Conservation (phyloP, 208 protist species). For the Lotmaria passim region DNA sequence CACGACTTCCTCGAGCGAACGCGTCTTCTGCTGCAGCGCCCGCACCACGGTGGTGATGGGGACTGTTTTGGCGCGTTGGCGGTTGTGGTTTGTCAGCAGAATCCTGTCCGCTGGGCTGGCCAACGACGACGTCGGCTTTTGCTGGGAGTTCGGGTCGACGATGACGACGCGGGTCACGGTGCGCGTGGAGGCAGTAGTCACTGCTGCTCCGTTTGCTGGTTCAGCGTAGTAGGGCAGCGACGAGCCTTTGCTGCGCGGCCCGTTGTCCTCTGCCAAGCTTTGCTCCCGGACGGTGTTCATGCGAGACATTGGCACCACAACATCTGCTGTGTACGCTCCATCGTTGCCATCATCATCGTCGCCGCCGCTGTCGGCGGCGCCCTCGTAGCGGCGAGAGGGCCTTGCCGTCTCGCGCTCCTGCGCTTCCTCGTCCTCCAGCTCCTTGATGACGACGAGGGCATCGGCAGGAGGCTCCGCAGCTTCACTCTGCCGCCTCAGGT, state of each 20-base stretch:
- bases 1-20: conserved; percentile 60
- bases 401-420: neutral
- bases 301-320: conserved; percentile 20
- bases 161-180: conserved; percentile 20
- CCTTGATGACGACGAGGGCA: conserved; percentile 23
- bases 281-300: conserved; percentile 11
- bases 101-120: conserved; percentile 3
- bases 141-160: neutral
- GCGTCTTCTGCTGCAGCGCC: conserved; percentile 81
- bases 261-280: neutral
- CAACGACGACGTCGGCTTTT: neutral
- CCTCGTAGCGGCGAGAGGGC: neutral
- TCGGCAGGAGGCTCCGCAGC: conserved; percentile 26
- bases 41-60: conserved; percentile 46
- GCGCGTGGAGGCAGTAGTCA: neutral
- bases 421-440: conserved; percentile 33
- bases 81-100: conserved; percentile 14
- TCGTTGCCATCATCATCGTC: neutral
- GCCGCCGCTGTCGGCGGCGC: neutral
- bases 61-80: conserved; percentile 11
- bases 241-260: neutral
- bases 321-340: conserved; percentile 2
- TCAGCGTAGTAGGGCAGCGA: conserved; percentile 1
- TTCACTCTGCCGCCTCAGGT: conserved; percentile 50
- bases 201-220: neutral